phyloP scores from a whole-genome alignment of 805 yeast species.

The Novakomyces olei region DNA sequence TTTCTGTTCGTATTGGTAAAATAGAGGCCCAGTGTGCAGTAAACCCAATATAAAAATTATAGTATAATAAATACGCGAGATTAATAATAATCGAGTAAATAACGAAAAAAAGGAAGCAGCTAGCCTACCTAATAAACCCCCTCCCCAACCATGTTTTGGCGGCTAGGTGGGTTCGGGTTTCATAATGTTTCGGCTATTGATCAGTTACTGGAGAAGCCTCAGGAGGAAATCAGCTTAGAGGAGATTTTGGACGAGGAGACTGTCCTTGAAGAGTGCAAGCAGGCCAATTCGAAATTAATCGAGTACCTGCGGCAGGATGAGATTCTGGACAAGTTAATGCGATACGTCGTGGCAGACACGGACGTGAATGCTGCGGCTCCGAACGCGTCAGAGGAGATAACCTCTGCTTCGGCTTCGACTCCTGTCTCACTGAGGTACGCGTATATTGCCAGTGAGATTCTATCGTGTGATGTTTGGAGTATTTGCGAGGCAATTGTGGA shows the following conservation, averaged over 20 bases:
- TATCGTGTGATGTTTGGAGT: constrained; percentile 86
- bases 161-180: constrained; percentile 4
- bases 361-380: too few species aligned
- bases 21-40: too few species aligned
- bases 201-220: constrained; percentile 25
- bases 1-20: too few species aligned
- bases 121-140: too few species aligned
- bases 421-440: constrained; percentile 16
- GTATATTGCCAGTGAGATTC: constrained; percentile 65
- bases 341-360: constrained; percentile 28
- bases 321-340: constrained; percentile 43
- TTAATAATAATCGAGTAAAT: too few species aligned
- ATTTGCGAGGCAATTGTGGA: constrained; percentile 77
- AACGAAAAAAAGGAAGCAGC: too few species aligned
- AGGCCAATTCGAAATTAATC: constrained; percentile 51
- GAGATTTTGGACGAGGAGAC: constrained; percentile 57
- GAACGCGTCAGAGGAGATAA: constrained; percentile 4
- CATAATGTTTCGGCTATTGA: constrained; percentile 20
- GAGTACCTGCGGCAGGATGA: constrained; percentile 65
- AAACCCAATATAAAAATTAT: too few species aligned
- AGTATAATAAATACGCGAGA: too few species aligned
- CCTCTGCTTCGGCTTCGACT: background rate
- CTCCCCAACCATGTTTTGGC: constrained; percentile 3
- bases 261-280: constrained; percentile 45
- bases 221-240: constrained; percentile 16